Percentiles rank a stretch among this genome's conserved stretches.
phyloP scores from a whole-genome alignment of 1,139 yeast genomes.

The Magnusiomyces clavatus region DNA sequence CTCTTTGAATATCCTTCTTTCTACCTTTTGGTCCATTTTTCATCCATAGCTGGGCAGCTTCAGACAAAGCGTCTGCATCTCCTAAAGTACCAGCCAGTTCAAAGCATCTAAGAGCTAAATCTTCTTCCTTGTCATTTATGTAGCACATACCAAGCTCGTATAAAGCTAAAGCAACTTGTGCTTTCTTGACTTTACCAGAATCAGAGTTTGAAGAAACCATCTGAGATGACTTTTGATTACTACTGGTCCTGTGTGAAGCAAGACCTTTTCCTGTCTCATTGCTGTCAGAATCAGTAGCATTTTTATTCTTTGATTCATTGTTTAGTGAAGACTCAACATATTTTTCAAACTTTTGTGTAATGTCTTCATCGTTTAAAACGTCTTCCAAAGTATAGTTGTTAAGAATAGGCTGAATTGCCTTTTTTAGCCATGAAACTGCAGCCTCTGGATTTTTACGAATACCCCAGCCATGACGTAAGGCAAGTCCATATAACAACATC shows the following conservation, averaged over 20 bases:
- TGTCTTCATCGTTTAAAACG: constrained; percentile 6
- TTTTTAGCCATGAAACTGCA: constrained; percentile 55
- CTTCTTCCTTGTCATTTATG: constrained; percentile 46
- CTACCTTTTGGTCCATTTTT: constrained; percentile 45
- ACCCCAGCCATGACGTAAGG: constrained; percentile 66
- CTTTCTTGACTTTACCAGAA: constrained; percentile 22
- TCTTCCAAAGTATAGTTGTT: constrained; percentile 7
- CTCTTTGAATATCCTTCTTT: constrained; percentile 53
- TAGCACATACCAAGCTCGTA: constrained; percentile 58
- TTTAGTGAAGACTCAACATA: not conserved
- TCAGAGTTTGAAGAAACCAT: not conserved
- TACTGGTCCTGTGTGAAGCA: constrained; percentile 2
- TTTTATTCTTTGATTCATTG: not conserved
- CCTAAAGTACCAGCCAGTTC: constrained; percentile 68
- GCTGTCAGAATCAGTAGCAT: no score
- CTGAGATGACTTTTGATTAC: not conserved
- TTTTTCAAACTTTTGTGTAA: constrained; percentile 1
- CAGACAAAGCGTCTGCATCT: constrained; percentile 59
- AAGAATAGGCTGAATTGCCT: constrained; percentile 34
- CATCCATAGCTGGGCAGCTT: constrained; percentile 65
- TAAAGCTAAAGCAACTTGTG: constrained; percentile 36
- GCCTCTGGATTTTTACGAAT: constrained; percentile 50
- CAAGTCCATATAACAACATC: constrained; percentile 63
- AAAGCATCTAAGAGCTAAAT: constrained; percentile 49
- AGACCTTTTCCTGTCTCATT: not conserved